Conservation (phyloP, 768 basidiomycete species). For the Collybia nuda region DNA sequence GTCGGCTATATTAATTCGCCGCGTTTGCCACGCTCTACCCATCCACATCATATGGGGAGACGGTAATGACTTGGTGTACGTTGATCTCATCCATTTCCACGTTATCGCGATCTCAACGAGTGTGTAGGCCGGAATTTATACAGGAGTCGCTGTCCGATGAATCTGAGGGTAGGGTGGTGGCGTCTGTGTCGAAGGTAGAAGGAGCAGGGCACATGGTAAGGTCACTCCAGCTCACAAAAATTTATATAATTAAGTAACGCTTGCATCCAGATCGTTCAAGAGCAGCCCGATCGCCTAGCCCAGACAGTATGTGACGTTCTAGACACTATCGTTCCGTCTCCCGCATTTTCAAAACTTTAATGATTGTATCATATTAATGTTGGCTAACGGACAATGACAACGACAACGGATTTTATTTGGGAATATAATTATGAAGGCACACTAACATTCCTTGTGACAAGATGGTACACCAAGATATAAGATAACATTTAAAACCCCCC, state of each 20-base stretch:
- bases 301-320: slow-evolving; percentile 31
- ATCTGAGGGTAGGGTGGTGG: slow-evolving; percentile 35
- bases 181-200: slow-evolving; percentile 42
- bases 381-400: no score
- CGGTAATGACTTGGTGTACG: slow-evolving; percentile 42
- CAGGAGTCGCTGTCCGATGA: slow-evolving; percentile 42
- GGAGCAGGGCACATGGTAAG: slow-evolving; percentile 49
- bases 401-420: neutral
- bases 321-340: slow-evolving; percentile 19
- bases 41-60: slow-evolving; percentile 51
- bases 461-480: no score
- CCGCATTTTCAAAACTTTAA: slow-evolving; percentile 19
- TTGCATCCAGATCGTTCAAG: slow-evolving; percentile 38
- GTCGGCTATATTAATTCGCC: slow-evolving; percentile 28
- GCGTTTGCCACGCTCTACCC: slow-evolving; percentile 33
- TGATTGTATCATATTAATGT: no score
- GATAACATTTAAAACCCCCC: no score
- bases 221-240: neutral
- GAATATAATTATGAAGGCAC: neutral
- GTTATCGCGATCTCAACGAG: neutral
- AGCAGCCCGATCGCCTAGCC: slow-evolving; percentile 40
- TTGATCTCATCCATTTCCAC: neutral
- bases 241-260: neutral
- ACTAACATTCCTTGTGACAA: neutral
- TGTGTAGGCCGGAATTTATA: slow-evolving; percentile 38